Evolutionary conservation across 805 yeast genomes (phyloP).

Genomic region (Wickerhamomyces bisporus): DNA sequence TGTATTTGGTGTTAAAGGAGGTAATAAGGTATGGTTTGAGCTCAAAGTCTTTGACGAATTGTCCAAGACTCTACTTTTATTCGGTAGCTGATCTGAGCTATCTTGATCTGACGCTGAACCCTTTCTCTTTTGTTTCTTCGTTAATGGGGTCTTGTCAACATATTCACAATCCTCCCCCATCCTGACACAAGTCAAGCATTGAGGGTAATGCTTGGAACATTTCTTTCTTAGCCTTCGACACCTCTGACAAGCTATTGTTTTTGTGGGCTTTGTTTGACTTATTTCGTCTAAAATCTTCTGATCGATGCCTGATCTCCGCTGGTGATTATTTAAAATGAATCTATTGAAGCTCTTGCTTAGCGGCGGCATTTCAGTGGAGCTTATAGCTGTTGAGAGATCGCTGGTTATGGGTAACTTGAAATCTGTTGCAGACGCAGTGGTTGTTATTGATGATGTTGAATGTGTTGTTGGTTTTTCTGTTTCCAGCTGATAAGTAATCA

Average conservation of each 20-base stretch:
- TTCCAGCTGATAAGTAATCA: too few species aligned
- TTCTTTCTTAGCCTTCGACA: conserved; percentile 35
- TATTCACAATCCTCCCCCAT: conserved; percentile 31
- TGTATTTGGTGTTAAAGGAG: conserved; percentile 1
- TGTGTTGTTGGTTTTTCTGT: too few species aligned
- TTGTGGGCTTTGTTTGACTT: conserved; percentile 9
- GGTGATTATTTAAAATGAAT: conserved; percentile 16
- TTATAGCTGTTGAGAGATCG: background rate
- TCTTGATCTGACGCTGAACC: background rate
- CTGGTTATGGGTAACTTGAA: background rate
- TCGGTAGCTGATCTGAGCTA: background rate
- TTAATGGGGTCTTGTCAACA: conserved; percentile 13
- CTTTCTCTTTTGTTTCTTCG: conserved; percentile 2
- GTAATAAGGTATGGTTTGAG: background rate
- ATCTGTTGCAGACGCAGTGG: too few species aligned
- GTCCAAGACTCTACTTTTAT: too few species aligned
- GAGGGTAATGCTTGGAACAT: conserved; percentile 47
- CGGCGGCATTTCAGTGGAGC: background rate
- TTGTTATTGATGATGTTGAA: too few species aligned
- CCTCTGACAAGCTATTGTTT: conserved; percentile 23
- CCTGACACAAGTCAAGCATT: conserved; percentile 43
- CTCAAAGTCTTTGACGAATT: background rate
- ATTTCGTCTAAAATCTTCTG: background rate
- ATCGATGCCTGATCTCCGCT: conserved; percentile 4
- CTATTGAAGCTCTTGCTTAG: conserved; percentile 4